These are phyloP conservation scores for Gossypium gossypioides DNA, from an alignment of 441 rosid species.

Conservation along the genomic window DNA sequence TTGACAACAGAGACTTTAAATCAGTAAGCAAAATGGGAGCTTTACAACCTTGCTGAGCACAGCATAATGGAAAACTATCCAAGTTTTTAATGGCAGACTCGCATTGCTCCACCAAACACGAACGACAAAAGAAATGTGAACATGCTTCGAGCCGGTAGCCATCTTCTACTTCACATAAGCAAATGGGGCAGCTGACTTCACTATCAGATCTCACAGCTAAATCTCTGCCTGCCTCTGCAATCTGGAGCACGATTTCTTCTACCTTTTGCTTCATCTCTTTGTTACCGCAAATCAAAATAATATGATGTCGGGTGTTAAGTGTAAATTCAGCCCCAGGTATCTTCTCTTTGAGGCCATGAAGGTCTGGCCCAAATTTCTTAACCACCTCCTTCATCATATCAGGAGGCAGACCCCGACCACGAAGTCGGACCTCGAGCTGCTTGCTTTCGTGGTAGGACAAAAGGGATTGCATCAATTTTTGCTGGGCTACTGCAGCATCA, in stretches of 20 bases:
- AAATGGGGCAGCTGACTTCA: conserved; percentile 47
- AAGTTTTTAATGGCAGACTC: conserved; percentile 59
- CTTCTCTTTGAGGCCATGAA: conserved; percentile 46
- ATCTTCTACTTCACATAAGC: conserved; percentile 54
- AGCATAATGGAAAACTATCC: conserved; percentile 59
- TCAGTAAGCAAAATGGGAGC: conserved; percentile 47
- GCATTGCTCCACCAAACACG: conserved; percentile 66
- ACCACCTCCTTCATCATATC: conserved; percentile 68
- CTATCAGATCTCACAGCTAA: conserved; percentile 13
- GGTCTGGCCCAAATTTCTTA: conserved; percentile 56
- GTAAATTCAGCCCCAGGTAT: conserved; percentile 46
- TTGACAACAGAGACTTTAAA: conserved; percentile 44
- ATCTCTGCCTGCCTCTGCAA: conserved; percentile 25
- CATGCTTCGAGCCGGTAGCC: conserved; percentile 54
- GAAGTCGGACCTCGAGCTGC: conserved; percentile 53
- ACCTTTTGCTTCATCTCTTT: conserved; percentile 41
- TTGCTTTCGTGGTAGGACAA: conserved; percentile 40
- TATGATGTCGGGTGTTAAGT: conserved; percentile 38
- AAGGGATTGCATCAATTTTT: conserved; percentile 41
- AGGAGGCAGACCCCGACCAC: conserved; percentile 41
- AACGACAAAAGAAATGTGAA: conserved; percentile 40
- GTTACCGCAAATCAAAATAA: conserved; percentile 41
- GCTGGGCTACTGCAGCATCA: conserved; percentile 34
- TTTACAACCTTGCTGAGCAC: conserved; percentile 42
- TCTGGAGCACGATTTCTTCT: conserved; percentile 37